These are phyloP conservation scores for Podila epigama DNA, from an alignment of 192 early-diverging fungal genomes.

Conservation along the genomic window DNA sequence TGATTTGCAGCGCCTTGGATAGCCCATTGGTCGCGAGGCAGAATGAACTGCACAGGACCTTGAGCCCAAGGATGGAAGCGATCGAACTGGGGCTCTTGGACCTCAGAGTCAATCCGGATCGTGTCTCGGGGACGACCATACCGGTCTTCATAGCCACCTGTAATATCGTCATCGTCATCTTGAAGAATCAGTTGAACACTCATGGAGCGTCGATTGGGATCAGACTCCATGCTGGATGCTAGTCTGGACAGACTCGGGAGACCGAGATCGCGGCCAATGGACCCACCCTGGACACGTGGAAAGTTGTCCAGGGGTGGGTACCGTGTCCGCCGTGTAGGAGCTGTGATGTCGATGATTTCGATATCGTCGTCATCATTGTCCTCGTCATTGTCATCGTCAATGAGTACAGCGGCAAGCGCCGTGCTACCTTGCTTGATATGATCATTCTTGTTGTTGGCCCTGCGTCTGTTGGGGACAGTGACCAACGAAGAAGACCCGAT, in stretches of 20 bases:
- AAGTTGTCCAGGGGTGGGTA: slow-evolving; percentile 24
- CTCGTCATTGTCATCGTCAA: slow-evolving; percentile 15
- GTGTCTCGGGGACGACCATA: slow-evolving; percentile 32
- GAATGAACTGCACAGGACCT: slow-evolving; percentile 34
- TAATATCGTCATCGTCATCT: slow-evolving; percentile 18
- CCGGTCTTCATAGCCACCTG: slow-evolving; percentile 13
- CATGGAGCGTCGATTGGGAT: slow-evolving; percentile 17
- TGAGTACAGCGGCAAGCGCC: slow-evolving; percentile 3
- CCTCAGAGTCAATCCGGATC: slow-evolving; percentile 29
- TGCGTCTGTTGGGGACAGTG: no score
- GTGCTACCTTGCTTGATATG: background rate
- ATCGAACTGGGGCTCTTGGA: slow-evolving; percentile 31
- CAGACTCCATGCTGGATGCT: slow-evolving; percentile 19
- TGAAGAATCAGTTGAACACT: slow-evolving; percentile 20
- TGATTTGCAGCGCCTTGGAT: background rate
- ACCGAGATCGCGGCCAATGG: slow-evolving; percentile 6
- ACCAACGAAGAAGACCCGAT: no score
- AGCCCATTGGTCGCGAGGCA: slow-evolving; percentile 1
- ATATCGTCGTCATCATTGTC: slow-evolving; percentile 30
- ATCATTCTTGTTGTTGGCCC: no score
- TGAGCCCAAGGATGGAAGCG: slow-evolving; percentile 35
- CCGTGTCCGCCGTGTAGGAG: background rate
- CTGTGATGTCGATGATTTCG: slow-evolving; percentile 23
- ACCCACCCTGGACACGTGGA: slow-evolving; percentile 24
- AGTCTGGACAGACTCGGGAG: slow-evolving; percentile 30